Evolutionary conservation across 2,329 filamentous ascomycete species (phyloP), one percentile per base, ranked within the genome.

Genomic region (Venturia pyrina): DNA sequence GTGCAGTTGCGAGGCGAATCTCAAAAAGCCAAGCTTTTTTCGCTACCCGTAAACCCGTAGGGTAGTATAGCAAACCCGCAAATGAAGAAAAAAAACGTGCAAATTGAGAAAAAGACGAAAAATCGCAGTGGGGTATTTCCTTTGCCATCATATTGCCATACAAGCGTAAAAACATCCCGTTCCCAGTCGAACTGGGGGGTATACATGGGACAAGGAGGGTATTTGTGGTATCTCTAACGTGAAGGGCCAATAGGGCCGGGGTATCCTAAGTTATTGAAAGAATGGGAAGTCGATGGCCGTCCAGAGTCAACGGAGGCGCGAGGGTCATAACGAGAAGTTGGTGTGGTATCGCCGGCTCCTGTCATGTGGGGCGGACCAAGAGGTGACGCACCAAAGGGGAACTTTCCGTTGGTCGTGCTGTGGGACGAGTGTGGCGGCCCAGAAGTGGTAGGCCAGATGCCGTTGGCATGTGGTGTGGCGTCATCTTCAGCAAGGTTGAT

Each of bases 401-500:
- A 44, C 13, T 43, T 43, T 10, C 61, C 46, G 37, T 63, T 66
- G 40, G 66, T 34, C 66, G 48, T 62, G 46, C 28, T 43, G 46
- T 66, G 65, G 34, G 46, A 46, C 44, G 37, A 53, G 34, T 62
- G 65, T 41, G 64, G 40, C 5, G 64, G 64, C 37, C 53, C 53
- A 19, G 53, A 59, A 32, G 24, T n/a, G 61, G 28, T 44, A 28
- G 59, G 61, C 65, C 65, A 66, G 19, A 44, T 44, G 43, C 65
- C 65, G 40, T 65, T 66, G 48, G 53, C 34, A 15, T 61, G 48
- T 21, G 50, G 63, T 17, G 43, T 66, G 66, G 78, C 72, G 71
- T 97, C 92, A 69, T 96, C 91, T 72, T 97, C 93, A 69, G 90
- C 83, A 70, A 97, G 86, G 75, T 97, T 97, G 74, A 97, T 92